Evolutionary conservation across 139 green algal genomes (phyloP).

Genomic region (Tetratostichococcus sp.): DNA sequence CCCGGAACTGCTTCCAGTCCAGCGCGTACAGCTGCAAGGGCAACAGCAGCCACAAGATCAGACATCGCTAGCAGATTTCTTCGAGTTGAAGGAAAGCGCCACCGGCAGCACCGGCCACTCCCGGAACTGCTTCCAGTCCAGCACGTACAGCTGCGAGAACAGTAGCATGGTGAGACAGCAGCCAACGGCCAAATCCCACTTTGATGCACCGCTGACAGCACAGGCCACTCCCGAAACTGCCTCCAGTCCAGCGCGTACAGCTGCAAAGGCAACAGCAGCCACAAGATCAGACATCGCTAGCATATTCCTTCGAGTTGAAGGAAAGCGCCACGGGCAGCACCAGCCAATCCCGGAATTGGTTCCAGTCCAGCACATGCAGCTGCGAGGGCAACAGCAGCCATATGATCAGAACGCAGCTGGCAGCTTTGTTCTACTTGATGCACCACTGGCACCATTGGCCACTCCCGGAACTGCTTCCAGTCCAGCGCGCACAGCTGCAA

Average conservation of each 20-base stretch:
- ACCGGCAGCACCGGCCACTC: slow-evolving; percentile 7
- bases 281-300: too few relatives aligned
- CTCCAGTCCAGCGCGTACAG: slow-evolving; percentile 31
- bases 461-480: slow-evolving; percentile 15
- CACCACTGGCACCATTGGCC: too few relatives aligned
- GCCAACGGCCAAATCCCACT: too few relatives aligned
- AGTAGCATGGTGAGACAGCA: too few relatives aligned
- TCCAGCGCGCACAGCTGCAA: slow-evolving; percentile 32
- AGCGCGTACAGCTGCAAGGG: slow-evolving; percentile 35
- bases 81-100: too few relatives aligned
- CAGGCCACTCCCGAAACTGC: slow-evolving; percentile 13
- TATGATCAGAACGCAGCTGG: too few relatives aligned
- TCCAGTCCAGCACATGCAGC: slow-evolving; percentile 13
- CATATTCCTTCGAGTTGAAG: too few relatives aligned
- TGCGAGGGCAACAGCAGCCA: slow-evolving; percentile 36
- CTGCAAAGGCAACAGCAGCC: slow-evolving; percentile 27
- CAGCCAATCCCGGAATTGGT: background rate
- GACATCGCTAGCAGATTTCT: too few relatives aligned
- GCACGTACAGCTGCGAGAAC: slow-evolving; percentile 26
- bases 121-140: background rate
- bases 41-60: slow-evolving; percentile 23
- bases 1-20: slow-evolving; percentile 14
- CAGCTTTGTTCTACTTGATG: too few relatives aligned
- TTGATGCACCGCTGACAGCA: too few relatives aligned
- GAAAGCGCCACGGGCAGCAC: slow-evolving; percentile 12